Evolutionary conservation across 371 early-diverging fungal species (phyloP).

Genomic region (Blakeslea trispora): DNA sequence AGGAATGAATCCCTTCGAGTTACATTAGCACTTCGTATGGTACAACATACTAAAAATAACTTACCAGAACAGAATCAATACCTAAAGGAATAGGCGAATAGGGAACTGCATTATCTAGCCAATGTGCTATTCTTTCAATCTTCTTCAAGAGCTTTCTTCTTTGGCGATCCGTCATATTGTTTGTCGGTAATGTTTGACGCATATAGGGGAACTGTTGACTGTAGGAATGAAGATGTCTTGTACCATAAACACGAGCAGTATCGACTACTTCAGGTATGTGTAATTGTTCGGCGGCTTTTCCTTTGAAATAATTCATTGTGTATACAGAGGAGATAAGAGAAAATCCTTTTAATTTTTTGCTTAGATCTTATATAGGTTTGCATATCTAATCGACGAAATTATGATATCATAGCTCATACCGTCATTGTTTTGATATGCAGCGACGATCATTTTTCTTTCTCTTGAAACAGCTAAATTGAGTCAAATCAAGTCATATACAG

Average conservation of each 20-base stretch:
- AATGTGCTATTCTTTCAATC: slow-evolving; percentile 30
- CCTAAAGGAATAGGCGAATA: slow-evolving; percentile 51
- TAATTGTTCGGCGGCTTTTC: slow-evolving; percentile 26
- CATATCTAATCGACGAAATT: background rate
- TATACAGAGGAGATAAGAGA: background rate
- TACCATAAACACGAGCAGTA: slow-evolving; percentile 22
- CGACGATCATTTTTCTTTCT: too few species aligned
- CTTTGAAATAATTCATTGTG: slow-evolving; percentile 29
- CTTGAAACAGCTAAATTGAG: too few species aligned
- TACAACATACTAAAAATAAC: background rate
- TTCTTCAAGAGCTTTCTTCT: slow-evolving; percentile 29
- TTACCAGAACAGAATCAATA: slow-evolving; percentile 44
- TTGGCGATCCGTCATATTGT: slow-evolving; percentile 27
- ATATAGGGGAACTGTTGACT: slow-evolving; percentile 28
- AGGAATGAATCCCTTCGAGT: slow-evolving; percentile 41
- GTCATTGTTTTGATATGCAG: background rate
- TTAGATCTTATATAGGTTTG: background rate
- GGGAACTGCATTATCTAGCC: slow-evolving; percentile 48
- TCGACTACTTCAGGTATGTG: slow-evolving; percentile 27
- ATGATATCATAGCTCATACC: background rate
- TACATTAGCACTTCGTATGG: background rate
- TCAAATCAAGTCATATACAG: too few species aligned
- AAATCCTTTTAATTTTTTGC: background rate
- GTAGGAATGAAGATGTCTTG: slow-evolving; percentile 14
- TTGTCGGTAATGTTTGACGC: slow-evolving; percentile 27